Evolutionary conservation across 192 early-diverging fungal genomes (phyloP).

Genomic region (Entomortierella lignicola): DNA sequence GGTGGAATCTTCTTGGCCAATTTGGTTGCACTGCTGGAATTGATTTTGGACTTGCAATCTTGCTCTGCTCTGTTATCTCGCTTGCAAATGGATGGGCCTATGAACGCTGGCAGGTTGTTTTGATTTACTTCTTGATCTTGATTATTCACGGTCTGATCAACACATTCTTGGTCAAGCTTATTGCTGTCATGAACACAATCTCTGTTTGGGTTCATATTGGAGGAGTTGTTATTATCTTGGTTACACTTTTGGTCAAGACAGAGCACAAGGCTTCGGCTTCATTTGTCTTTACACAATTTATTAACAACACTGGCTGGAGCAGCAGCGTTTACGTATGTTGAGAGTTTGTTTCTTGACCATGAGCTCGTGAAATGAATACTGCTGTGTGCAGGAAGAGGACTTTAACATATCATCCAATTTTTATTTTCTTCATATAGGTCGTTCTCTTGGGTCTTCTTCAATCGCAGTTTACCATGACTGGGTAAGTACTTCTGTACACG

Average conservation of each 20-base stretch:
- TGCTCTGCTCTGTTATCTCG: constrained; percentile 55
- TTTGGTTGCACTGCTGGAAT: constrained; percentile 60
- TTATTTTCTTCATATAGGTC: too few relatives aligned
- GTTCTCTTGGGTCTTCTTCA: constrained; percentile 62
- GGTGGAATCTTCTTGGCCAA: constrained; percentile 66
- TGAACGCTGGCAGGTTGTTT: constrained; percentile 48
- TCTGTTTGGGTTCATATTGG: constrained; percentile 55
- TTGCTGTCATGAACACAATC: constrained; percentile 51
- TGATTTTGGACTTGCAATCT: constrained; percentile 30
- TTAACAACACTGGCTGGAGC: constrained; percentile 61
- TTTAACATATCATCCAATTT: too few relatives aligned
- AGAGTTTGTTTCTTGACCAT: too few relatives aligned
- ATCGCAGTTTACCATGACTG: constrained; percentile 61
- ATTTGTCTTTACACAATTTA: constrained; percentile 60
- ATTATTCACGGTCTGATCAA: constrained; percentile 48
- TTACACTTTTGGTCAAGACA: constrained; percentile 55
- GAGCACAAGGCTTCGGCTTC: constrained; percentile 49
- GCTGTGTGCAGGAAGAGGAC: too few relatives aligned
- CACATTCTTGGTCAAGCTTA: constrained; percentile 49
- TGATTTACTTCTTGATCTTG: constrained; percentile 56
- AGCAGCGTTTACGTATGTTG: constrained; percentile 51
- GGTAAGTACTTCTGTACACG: constrained; percentile 4
- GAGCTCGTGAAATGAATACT: too few relatives aligned
- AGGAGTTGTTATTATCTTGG: constrained; percentile 56
- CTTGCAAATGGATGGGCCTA: constrained; percentile 26